These are phyloP conservation scores for Limonium bicolor DNA, from an alignment of 148 eudicot genomes.

Conservation along the genomic window DNA sequence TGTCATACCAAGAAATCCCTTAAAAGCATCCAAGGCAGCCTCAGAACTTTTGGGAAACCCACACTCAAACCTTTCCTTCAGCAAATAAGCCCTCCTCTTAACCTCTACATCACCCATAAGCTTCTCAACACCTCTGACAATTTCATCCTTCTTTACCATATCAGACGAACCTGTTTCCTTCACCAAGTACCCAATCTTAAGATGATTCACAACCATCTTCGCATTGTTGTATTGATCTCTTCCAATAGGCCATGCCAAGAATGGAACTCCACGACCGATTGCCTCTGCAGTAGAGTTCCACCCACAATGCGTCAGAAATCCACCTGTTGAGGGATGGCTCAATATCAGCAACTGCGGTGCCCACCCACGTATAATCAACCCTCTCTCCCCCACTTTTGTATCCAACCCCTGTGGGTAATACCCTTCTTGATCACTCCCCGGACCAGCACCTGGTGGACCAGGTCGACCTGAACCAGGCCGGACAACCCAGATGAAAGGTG, in stretches of 20 bases:
- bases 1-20: not conserved
- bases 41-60: not conserved
- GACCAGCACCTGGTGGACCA: not conserved
- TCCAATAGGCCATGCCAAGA: constrained; percentile 11
- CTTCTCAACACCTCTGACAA: not conserved
- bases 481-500: constrained; percentile 8
- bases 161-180: not conserved
- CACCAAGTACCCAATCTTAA: too few species aligned
- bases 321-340: constrained; percentile 11
- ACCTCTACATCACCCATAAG: not conserved
- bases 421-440: not conserved
- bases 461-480: constrained; percentile 1
- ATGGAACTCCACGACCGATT: constrained; percentile 10
- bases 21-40: not conserved
- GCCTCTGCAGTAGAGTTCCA: constrained; percentile 13
- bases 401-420: constrained; percentile 5
- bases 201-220: constrained; percentile 5
- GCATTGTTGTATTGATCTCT: constrained; percentile 10
- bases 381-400: constrained; percentile 1
- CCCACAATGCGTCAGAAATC: constrained; percentile 11
- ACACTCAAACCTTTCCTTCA: not conserved
- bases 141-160: not conserved
- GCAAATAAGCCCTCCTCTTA: not conserved
- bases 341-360: constrained; percentile 13
- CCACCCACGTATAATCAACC: constrained; percentile 9